Evolutionary conservation across 1,139 yeast species (phyloP), one percentile per base, ranked within the genome.

Genomic region (Nakaseomyces bracarensis): DNA sequence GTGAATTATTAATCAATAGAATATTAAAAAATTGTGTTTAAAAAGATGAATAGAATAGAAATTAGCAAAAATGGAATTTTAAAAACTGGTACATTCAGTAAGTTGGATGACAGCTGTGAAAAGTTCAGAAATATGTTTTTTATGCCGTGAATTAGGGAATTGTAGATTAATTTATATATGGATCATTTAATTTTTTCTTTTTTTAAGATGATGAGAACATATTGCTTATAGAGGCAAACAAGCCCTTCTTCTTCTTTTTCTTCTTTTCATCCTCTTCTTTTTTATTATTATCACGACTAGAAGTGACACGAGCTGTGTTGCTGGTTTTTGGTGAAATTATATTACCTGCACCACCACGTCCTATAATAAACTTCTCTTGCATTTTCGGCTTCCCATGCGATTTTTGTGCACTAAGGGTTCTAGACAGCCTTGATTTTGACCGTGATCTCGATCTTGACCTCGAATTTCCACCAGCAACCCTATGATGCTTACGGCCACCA

Each of bases 331-430:
- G 67, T 8, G 67, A 59, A 18, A 66, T 54, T 47, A 66, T 64
- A 47, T 66, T 66, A n/a, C 70, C 70, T 31, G 66, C 67, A 3
- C 70, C 68, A 28, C 70, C 70, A 44, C 67, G 51, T 0, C 67
- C 67, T 33, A 62, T 40, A 6, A 36, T 36, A 13, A 35, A 25
- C 15, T 36, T 34, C n/a, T 40, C 42, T 25, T 29, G 54, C 37
- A 60, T 56, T 41, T 59, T 39, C 64, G 74, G 39, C 50, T 72
- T 45, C 4, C 55, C 21, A 16, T 28, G 54, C n/a, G 36, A 33
- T 18, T 21, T 33, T 13, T 20, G 25, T 5, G 36, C 25, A 21
- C 36, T 33, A 2, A 33, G 18, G 16, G 36, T 33, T 18, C 18
- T 33, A 3, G 36, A 33, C 16, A 33, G 18, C 9, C 36, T 21